Evolutionary conservation across 2,329 filamentous ascomycete species (phyloP).

Genomic region (Leptosphaerulina australis): DNA sequence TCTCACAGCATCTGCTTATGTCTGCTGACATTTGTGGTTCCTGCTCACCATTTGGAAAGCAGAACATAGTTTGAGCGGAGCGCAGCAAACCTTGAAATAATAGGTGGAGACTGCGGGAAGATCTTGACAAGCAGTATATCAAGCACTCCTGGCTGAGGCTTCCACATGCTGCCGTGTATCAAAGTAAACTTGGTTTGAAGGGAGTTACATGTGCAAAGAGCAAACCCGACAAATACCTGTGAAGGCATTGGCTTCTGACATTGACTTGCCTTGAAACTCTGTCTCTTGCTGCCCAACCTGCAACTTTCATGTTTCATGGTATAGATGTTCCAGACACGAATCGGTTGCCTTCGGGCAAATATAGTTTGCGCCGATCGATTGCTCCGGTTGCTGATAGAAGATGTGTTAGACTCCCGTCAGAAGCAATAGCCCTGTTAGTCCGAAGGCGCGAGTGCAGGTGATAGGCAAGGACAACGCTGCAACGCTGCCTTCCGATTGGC

Average conservation of each 20-base stretch:
- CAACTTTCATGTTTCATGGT: constrained; percentile 5
- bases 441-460: constrained; percentile 22
- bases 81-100: constrained; percentile 14
- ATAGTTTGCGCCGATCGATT: constrained; percentile 24
- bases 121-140: constrained; percentile 8
- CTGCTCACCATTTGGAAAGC: not conserved
- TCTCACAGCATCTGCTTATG: constrained; percentile 4
- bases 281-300: not conserved
- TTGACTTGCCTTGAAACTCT: too few relatives aligned
- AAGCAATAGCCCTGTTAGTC: constrained; percentile 26
- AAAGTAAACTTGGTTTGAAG: not conserved
- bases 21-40: constrained; percentile 10
- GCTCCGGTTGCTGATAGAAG: constrained; percentile 6
- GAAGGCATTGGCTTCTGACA: not conserved
- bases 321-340: constrained; percentile 15
- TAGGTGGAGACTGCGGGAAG: constrained; percentile 19
- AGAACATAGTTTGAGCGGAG: constrained; percentile 1
- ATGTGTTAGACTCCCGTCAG: constrained; percentile 12
- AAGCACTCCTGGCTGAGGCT: not conserved
- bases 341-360: constrained; percentile 9
- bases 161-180: not conserved
- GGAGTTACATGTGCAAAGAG: not conserved
- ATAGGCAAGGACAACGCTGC: constrained; percentile 31
- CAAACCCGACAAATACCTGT: not conserved
- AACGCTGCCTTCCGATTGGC: constrained; percentile 41